These are phyloP conservation scores for Rhodosporidiobolus odoratus DNA, from an alignment of 768 basidiomycete genomes.

Conservation along the genomic window DNA sequence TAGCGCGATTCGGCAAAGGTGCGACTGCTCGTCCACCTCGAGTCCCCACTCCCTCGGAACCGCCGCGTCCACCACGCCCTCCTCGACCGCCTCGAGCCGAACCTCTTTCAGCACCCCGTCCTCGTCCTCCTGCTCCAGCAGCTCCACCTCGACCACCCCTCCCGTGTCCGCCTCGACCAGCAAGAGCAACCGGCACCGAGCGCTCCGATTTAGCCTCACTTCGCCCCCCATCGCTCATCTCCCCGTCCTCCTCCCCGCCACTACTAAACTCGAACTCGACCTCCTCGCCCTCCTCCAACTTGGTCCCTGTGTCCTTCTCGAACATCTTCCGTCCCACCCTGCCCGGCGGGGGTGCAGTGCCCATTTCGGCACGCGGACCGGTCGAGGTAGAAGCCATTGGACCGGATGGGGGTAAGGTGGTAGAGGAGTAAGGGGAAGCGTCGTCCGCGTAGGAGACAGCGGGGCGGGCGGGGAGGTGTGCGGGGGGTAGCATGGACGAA, in stretches of 20 bases:
- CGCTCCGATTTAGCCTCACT: background rate
- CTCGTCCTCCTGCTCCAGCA: constrained; percentile 2
- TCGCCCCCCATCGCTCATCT: background rate
- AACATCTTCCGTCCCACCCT: constrained; percentile 33
- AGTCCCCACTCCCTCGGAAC: background rate
- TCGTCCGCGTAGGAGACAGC: constrained; percentile 38
- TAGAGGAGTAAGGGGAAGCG: constrained; percentile 5
- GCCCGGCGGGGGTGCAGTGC: constrained; percentile 24
- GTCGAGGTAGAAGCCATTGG: constrained; percentile 1
- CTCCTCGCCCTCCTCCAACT: constrained; percentile 16
- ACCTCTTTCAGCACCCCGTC: background rate
- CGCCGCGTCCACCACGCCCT: constrained; percentile 13
- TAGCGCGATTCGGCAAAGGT: constrained; percentile 14
- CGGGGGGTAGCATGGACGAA: constrained; percentile 2
- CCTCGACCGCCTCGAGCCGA: constrained; percentile 4
- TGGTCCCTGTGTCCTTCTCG: constrained; percentile 31
- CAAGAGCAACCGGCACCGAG: background rate
- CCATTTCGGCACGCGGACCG: constrained; percentile 10
- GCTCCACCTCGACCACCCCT: constrained; percentile 3
- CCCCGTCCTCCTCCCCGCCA: constrained; percentile 15
- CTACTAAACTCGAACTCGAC: constrained; percentile 39
- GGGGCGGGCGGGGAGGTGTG: constrained; percentile 28
- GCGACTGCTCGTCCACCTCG: constrained; percentile 8
- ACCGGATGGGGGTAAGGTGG: constrained; percentile 9
- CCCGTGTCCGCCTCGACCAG: background rate